Base-by-base conservation (phyloP, 805 yeast genomes). In the Ogataea saltuana region DNA sequence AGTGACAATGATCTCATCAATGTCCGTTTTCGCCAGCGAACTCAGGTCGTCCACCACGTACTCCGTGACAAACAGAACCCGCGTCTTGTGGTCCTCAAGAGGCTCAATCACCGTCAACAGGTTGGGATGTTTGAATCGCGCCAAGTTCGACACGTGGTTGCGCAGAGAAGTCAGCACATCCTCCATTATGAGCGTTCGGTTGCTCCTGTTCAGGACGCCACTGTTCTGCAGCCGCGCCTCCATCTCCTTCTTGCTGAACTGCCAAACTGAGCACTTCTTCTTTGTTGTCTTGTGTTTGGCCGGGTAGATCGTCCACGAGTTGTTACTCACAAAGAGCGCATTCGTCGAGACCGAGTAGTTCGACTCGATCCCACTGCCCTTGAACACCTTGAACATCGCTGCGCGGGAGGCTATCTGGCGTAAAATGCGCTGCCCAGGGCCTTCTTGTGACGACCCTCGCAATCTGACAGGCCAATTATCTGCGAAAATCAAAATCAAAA, bases 71-170 rank as follows among this genome's bases (percentile, higher is more conserved):
- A 93, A 91, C 42, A 84, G 59, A 51, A 90, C 74, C 44, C 87
- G 78, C 51, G 78, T 75, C 51, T 83, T 83, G 27, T 91, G 85
- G 52, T 89, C 95, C 63, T 93, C 98, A 48, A 90, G 64, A 0
- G 95, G 96, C 60, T 95, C 99, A 27, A 87, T 78, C 2, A 93
- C 72, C 1, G 89, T 82, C 34, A 93, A 66, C 20, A 93, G 73
- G 50, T 88, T 83, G 0, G 99, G 99, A 61, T 93, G 99, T 53
- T 89, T 85, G 54, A 93, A 69, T 59, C 83, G 85, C 13, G 95
- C 79, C 58, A 90, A 67, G 49, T 84, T 83, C 17, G 78, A 67
- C 2, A 88, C 83, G 54, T 89, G 93, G 20, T 69, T 67, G 53
- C 80, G 75, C 37, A 93, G 67, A 16, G 83, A 71, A 33, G 79